A percentile compares a stretch with the other conserved stretches of the same genome.
phyloP scores from a whole-genome alignment of 352 stramenopile species.

The Globisporangium iwayamae region DNA sequence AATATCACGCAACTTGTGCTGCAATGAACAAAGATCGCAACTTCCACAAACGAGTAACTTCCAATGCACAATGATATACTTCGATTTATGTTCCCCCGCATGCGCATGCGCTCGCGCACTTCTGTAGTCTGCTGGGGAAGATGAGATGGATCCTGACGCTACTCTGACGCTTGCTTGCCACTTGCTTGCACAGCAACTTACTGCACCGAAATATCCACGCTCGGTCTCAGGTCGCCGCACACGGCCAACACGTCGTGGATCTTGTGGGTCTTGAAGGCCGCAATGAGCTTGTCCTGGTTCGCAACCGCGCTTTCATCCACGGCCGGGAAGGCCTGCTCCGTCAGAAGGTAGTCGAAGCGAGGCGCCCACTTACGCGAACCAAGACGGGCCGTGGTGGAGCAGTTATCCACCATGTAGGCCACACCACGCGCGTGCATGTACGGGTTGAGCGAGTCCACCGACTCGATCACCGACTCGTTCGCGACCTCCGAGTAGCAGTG shows the following conservation, averaged over 20 bases:
- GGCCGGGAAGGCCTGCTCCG: slow-evolving; percentile 95
- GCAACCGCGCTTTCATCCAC: slow-evolving; percentile 93
- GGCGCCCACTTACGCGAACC: slow-evolving; percentile 97
- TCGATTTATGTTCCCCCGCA: background rate
- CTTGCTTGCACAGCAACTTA: slow-evolving; percentile 29
- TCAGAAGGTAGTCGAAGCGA: slow-evolving; percentile 98
- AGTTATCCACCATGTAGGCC: slow-evolving; percentile 99
- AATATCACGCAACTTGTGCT: background rate
- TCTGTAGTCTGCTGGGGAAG: background rate
- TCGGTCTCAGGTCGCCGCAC: slow-evolving; percentile 94
- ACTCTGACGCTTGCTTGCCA: slow-evolving; percentile 1
- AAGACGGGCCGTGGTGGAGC: slow-evolving; percentile 97
- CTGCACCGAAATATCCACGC: slow-evolving; percentile 93
- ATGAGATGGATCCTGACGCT: slow-evolving; percentile 3
- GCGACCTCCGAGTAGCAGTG: slow-evolving; percentile 98
- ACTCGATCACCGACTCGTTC: slow-evolving; percentile 99
- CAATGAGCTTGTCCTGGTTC: slow-evolving; percentile 86
- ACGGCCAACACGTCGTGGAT: slow-evolving; percentile 96
- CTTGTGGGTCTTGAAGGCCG: slow-evolving; percentile 94
- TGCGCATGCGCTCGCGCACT: background rate
- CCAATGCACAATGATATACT: slow-evolving; percentile 12
- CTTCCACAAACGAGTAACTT: background rate
- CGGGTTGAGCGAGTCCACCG: slow-evolving; percentile 96
- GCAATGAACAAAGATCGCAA: background rate
- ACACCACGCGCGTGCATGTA: slow-evolving; percentile 99